These are phyloP conservation scores for Arachis stenosperma DNA, from an alignment of 306 rosid species.

Conservation along the genomic window DNA sequence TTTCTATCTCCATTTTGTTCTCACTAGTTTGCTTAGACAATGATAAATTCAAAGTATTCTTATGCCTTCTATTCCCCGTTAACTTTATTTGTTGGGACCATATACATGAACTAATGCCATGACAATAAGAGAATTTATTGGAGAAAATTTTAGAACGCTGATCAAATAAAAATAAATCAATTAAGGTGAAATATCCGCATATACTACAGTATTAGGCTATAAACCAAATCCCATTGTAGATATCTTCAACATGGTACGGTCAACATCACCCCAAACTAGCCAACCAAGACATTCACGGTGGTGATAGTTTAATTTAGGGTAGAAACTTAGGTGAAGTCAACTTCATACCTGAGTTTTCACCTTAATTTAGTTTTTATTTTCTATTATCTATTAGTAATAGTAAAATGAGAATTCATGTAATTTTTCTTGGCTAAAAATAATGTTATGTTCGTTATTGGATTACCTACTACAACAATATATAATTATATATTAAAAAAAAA, in stretches of 20 bases:
- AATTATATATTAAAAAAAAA: not conserved
- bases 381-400: too few species aligned
- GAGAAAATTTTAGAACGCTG: not conserved
- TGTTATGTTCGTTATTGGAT: not conserved
- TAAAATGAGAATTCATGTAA: not conserved
- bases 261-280: slow-evolving; percentile 12
- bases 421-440: slow-evolving; percentile 4
- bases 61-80: not conserved
- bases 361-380: too few species aligned
- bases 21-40: not conserved
- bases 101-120: not conserved
- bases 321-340: too few species aligned
- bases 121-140: not conserved
- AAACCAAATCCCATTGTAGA: not conserved
- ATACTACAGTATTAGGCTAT: too few species aligned
- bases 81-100: slow-evolving; percentile 12
- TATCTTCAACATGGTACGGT: slow-evolving; percentile 1
- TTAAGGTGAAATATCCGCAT: not conserved
- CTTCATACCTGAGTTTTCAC: too few species aligned
- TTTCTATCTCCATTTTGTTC: slow-evolving; percentile 7
- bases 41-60: not conserved
- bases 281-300: slow-evolving; percentile 43
- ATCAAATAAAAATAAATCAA: not conserved
- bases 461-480: not conserved
- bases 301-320: not conserved